Conservation (phyloP, 2,329 filamentous ascomycete species). For the Helotiales sp. region DNA sequence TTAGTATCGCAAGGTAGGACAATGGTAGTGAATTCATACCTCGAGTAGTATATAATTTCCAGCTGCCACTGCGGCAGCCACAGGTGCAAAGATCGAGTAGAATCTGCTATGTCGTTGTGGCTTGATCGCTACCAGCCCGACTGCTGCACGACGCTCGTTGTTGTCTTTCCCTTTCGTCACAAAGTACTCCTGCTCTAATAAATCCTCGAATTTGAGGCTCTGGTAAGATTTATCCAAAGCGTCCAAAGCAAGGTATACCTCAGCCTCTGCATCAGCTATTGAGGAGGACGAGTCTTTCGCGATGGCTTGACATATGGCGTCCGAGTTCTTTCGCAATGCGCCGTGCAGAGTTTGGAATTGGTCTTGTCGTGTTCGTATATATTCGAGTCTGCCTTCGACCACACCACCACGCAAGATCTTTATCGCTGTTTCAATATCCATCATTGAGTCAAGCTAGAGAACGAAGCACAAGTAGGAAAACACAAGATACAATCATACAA, state of each 20-base stretch:
- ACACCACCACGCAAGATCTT: constrained; percentile 36
- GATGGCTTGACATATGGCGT: constrained; percentile 41
- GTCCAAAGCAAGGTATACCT: constrained; percentile 42
- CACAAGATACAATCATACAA: neutral
- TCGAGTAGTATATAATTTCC: constrained; percentile 53
- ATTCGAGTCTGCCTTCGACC: constrained; percentile 45
- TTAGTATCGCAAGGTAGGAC: neutral
- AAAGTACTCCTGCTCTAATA: constrained; percentile 43
- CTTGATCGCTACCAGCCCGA: constrained; percentile 48
- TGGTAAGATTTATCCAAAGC: constrained; percentile 41
- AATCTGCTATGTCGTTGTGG: constrained; percentile 49
- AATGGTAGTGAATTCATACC: constrained; percentile 34
- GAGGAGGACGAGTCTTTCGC: constrained; percentile 39
- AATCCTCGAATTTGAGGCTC: constrained; percentile 40
- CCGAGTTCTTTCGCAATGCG: constrained; percentile 37
- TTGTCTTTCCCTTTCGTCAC: constrained; percentile 43
- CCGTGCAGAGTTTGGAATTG: constrained; percentile 46
- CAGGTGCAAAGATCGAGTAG: constrained; percentile 44
- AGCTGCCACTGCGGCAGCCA: constrained; percentile 48
- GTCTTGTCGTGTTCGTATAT: constrained; percentile 45
- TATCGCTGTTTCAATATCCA: constrained; percentile 18
- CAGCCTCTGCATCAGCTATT: constrained; percentile 40
- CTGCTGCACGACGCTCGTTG: constrained; percentile 33
- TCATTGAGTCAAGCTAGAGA: neutral
- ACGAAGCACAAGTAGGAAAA: neutral